These are phyloP conservation scores for Trichophyton equinum DNA, from an alignment of 2,329 filamentous ascomycete species.

Conservation along the genomic window DNA sequence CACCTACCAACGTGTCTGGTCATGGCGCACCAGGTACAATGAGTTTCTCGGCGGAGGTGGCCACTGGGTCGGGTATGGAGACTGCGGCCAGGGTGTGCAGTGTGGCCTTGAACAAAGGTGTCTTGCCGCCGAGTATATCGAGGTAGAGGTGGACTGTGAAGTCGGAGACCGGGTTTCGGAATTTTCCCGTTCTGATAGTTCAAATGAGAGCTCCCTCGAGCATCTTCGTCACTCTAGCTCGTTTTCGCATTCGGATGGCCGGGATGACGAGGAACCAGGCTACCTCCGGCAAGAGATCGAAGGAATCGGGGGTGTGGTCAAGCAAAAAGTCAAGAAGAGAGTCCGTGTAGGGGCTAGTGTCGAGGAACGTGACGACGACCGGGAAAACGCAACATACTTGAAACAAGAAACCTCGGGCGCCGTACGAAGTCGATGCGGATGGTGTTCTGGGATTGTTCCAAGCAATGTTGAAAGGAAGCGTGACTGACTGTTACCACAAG, in stretches of 20 bases:
- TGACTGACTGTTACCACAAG: not conserved
- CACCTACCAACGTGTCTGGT: conserved; percentile 60
- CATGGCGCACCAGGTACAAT: conserved; percentile 75
- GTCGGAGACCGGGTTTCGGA: conserved; percentile 56
- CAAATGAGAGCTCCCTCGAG: conserved; percentile 14
- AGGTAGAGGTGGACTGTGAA: conserved; percentile 76
- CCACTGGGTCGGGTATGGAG: conserved; percentile 73
- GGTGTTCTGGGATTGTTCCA: conserved; percentile 70
- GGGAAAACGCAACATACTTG: conserved; percentile 52
- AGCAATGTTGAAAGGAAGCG: conserved; percentile 35
- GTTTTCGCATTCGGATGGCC: conserved; percentile 14
- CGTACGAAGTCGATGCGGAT: conserved; percentile 77
- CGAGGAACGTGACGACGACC: conserved; percentile 72
- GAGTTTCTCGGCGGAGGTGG: conserved; percentile 65
- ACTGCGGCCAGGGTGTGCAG: conserved; percentile 75
- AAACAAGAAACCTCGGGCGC: conserved; percentile 55
- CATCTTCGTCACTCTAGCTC: conserved; percentile 12
- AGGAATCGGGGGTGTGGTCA: conserved; percentile 76
- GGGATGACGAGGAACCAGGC: conserved; percentile 43
- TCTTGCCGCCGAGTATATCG: conserved; percentile 61
- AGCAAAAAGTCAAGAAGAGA: conserved; percentile 75
- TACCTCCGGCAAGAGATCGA: conserved; percentile 83
- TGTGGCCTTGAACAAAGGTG: conserved; percentile 71
- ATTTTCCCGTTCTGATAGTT: conserved; percentile 18
- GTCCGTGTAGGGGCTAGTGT: conserved; percentile 73